phyloP scores from a whole-genome alignment of 129 eudicot species.

The Helianthus tuberosus region DNA sequence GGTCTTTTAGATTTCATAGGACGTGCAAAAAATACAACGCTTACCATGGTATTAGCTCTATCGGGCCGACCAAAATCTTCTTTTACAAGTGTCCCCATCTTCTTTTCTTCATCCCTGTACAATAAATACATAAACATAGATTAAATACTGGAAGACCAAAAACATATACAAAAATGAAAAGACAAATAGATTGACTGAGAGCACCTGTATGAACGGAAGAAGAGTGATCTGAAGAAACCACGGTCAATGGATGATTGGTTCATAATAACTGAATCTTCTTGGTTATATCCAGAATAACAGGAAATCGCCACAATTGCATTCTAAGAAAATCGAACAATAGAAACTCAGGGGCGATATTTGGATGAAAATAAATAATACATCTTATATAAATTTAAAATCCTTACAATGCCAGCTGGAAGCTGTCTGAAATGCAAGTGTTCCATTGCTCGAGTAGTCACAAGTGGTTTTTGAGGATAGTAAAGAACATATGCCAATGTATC shows the following conservation, averaged over 20 bases:
- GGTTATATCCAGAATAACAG: slow-evolving; percentile 95
- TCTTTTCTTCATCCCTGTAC: slow-evolving; percentile 84
- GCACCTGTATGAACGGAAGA: slow-evolving; percentile 91
- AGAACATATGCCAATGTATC: slow-evolving; percentile 97
- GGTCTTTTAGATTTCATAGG: background rate
- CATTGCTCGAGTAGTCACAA: slow-evolving; percentile 96
- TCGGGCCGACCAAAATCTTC: slow-evolving; percentile 98
- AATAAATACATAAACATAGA: slow-evolving; percentile 4
- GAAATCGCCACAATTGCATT: slow-evolving; percentile 95
- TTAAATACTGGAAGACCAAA: background rate
- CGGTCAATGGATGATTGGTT: slow-evolving; percentile 94
- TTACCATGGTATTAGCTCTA: slow-evolving; percentile 79
- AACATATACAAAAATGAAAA: background rate
- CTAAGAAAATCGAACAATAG: slow-evolving; percentile 25
- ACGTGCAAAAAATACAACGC: background rate
- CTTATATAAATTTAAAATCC: background rate
- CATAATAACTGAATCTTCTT: slow-evolving; percentile 98
- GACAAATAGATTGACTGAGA: background rate
- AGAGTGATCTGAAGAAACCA: slow-evolving; percentile 87
- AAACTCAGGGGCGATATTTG: background rate
- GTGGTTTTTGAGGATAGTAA: slow-evolving; percentile 95
- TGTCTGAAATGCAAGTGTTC: slow-evolving; percentile 97
- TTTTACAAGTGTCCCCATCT: slow-evolving; percentile 95
- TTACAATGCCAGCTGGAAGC: slow-evolving; percentile 91
- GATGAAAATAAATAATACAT: background rate